Base-by-base conservation (phyloP, 2,329 filamentous ascomycete genomes). In the Diplocarpon mali region DNA sequence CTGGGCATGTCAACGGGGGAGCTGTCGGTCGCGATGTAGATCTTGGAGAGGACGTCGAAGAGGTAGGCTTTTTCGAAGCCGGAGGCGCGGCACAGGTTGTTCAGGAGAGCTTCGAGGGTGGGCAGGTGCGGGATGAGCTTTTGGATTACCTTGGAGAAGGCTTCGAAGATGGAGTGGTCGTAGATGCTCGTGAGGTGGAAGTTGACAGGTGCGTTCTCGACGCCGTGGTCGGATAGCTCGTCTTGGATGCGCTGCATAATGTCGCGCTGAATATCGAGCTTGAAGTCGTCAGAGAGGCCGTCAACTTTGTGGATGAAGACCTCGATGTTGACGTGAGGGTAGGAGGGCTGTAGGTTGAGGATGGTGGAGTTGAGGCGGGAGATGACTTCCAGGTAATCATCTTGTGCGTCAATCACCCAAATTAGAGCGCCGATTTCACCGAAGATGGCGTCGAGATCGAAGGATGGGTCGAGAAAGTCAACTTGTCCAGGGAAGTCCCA, bases 291-390 rank as follows among this genome's bases (percentile, higher is more conserved):
- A 24, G 86, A 92, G 13, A 98, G 73, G n/a, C 89, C 90, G 62
- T 98, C 92, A 29, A 95, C 90, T 65, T 98, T 98, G 73, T 98
- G 92, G 57, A 98, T 94, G 65, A 98, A 96, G 40, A 98, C 90
- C 62, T 96, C 90, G 53, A 98, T 85, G 64, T 95, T 95, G 67
- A 96, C 92, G 60, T 86, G 83, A 2, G 90, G 89, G 61, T 94
- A 95, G 49, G 78, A 80, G 53, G 87, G 80, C 61, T 95, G 86
- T 1, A 98, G 77, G 53, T 87, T 85, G 46, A 95, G 71, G 51
- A 96, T 94, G 7, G 89, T 95, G 44, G 79, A 73, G 64, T 95
- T 94, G 24, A 98, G 76, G 8, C 86, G 81, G 43, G 79, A 78
- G 38, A 98, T 85, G 14, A 89, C 85, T 63, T 95, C 88, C 44